phyloP scores from a whole-genome alignment of 257 asterid species.

The Nicotiana sylvestris region DNA sequence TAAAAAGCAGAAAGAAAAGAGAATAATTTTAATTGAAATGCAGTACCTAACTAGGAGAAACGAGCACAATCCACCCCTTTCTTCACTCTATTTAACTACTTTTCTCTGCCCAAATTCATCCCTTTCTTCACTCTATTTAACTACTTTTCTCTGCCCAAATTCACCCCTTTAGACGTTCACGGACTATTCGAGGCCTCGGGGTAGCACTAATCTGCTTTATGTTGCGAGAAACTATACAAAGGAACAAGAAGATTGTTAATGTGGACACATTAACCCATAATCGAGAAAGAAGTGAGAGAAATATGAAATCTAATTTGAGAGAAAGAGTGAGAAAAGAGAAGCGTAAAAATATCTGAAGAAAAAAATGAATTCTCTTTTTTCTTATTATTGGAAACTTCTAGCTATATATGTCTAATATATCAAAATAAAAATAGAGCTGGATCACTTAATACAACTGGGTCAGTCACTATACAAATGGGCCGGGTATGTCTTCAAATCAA shows the following conservation, averaged over 20 bases:
- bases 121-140: not conserved
- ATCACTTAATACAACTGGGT: no score
- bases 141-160: not conserved
- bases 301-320: no score
- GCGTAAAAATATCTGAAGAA: no score
- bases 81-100: not conserved
- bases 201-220: not conserved
- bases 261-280: no score
- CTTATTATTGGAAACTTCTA: no score
- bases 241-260: not conserved
- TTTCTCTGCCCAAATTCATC: not conserved
- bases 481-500: no score
- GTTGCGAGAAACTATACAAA: not conserved
- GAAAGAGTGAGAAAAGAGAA: no score
- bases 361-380: no score
- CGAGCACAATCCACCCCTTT: not conserved
- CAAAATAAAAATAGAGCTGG: no score
- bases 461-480: no score
- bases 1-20: not conserved
- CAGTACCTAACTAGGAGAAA: not conserved
- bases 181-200: not conserved
- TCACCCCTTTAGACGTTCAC: not conserved
- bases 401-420: no score
- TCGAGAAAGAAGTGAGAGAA: no score
- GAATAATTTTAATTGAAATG: not conserved